Base-by-base conservation (phyloP, 1,284 basidiomycete species). In the Lentinus polychrous region DNA sequence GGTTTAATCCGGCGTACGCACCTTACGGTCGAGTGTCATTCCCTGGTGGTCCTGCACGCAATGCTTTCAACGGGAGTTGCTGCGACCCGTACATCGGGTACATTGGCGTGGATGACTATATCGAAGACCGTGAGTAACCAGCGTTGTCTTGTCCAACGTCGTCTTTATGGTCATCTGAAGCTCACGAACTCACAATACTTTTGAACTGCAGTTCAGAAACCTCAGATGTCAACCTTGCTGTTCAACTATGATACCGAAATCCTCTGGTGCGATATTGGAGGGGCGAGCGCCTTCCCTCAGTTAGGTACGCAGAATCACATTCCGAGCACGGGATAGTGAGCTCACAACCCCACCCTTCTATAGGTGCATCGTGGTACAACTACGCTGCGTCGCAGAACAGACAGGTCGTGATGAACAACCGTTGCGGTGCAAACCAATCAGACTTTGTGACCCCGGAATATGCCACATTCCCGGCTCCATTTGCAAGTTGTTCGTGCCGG, bases 381-480 rank as follows among this genome's bases (percentile, higher is more conserved):
- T 52, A 73, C 37, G 74, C 78, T 0, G 62, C 69, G 48, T 53
- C 59, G 14, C 64, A 72, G 38, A 75, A 75, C 0, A 65, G 73
- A 22, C 75, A 81, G 55, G 79, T 82, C 8, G 72, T 73, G 0
- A 72, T 80, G 57, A 78, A 81, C 54, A 73, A 81, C 52, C 69
- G 79, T 66, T 54, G 49, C 68, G 75, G 35, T 71, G 71, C 51
- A 67, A 69, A 47, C 62, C 66, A 18, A 66, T 72, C 8, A 66
- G 77, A 80, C 53, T 79, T 78, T 52, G 72, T 74, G 46, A 82
- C 79, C 0, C 79, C 79, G 0, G 80, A 83, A 53, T 81, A 81
- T 49, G 64, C 71, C 1, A 67, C 66, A 0, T 80, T 78, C 48
- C 69, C 67, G 18, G 68, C 73, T 0, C 71, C 75, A 15, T 76